phyloP scores from a whole-genome alignment of 208 protist species.

The Crithidia mellificae region DNA sequence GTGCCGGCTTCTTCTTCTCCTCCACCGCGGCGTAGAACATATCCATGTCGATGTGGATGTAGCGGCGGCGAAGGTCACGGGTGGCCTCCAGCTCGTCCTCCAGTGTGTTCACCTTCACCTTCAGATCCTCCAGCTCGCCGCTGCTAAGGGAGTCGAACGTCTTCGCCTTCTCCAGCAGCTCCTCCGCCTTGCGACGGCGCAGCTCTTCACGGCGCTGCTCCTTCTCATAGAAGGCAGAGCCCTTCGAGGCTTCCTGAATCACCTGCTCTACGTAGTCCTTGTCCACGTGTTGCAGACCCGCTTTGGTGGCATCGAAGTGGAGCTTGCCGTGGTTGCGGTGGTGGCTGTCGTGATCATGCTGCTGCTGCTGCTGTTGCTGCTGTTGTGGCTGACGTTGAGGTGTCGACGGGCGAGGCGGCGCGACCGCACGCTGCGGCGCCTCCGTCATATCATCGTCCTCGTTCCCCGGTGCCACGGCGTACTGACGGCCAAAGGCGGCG shows the following conservation, averaged over 20 bases:
- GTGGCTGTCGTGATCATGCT: conserved; percentile 3
- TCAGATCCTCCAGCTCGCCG: conserved; percentile 45
- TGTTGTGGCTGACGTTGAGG: no score
- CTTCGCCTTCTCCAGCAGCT: conserved; percentile 58
- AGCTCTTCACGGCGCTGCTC: conserved; percentile 67
- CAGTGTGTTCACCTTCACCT: conserved; percentile 49
- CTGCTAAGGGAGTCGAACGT: conserved; percentile 47
- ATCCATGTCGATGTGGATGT: conserved; percentile 92
- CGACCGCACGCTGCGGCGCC: neutral
- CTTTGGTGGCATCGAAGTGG: conserved; percentile 77
- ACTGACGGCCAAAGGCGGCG: conserved; percentile 2
- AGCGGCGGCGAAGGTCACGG: conserved; percentile 65
- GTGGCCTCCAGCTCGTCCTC: conserved; percentile 68
- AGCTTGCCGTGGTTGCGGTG: conserved; percentile 53
- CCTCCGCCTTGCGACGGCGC: conserved; percentile 54
- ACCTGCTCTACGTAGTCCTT: conserved; percentile 82
- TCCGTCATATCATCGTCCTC: conserved; percentile 14
- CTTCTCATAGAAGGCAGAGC: conserved; percentile 78
- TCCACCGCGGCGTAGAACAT: conserved; percentile 94
- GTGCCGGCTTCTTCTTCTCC: conserved; percentile 90
- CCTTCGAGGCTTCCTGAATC: conserved; percentile 76
- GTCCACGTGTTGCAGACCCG: conserved; percentile 79
- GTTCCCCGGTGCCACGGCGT: conserved; percentile 10
- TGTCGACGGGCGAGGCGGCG: no score
- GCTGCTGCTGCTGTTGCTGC: neutral